phyloP scores from a whole-genome alignment of 73 alveolate genomes.

The Breviolum minutum region DNA sequence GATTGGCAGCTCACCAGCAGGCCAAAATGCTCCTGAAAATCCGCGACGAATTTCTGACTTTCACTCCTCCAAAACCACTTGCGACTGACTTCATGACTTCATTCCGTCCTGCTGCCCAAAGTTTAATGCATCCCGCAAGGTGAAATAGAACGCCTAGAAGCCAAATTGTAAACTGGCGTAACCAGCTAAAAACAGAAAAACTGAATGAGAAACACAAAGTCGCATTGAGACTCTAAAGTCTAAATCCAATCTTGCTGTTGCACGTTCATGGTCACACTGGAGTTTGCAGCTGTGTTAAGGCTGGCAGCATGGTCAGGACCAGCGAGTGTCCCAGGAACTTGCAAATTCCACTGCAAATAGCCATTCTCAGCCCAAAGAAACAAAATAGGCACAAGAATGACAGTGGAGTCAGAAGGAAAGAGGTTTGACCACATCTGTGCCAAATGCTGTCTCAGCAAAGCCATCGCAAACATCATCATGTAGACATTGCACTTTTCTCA shows the following conservation, averaged over 20 bases:
- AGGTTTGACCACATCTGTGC: background rate
- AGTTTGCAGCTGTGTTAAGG: background rate
- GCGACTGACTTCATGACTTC: background rate
- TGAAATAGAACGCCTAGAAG: constrained; percentile 63
- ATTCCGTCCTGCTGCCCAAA: constrained; percentile 61
- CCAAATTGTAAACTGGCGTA: background rate
- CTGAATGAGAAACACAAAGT: background rate
- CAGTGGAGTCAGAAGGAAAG: background rate
- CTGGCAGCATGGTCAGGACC: constrained; percentile 74
- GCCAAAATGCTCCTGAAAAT: constrained; percentile 65
- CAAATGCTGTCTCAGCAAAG: background rate
- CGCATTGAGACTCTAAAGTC: background rate
- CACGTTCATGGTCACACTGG: background rate
- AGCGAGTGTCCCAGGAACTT: constrained; percentile 37
- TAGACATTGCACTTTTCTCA: no score
- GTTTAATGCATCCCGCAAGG: constrained; percentile 76
- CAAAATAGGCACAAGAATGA: background rate
- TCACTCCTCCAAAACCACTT: background rate
- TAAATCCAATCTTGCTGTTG: background rate
- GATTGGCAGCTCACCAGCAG: constrained; percentile 50
- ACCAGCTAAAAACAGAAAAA: background rate
- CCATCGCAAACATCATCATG: no score
- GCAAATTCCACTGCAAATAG: constrained; percentile 63
- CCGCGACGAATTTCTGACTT: background rate
- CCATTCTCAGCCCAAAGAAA: constrained; percentile 19